Conservation (phyloP, 192 early-diverging fungal genomes). For the Podila verticillata region DNA sequence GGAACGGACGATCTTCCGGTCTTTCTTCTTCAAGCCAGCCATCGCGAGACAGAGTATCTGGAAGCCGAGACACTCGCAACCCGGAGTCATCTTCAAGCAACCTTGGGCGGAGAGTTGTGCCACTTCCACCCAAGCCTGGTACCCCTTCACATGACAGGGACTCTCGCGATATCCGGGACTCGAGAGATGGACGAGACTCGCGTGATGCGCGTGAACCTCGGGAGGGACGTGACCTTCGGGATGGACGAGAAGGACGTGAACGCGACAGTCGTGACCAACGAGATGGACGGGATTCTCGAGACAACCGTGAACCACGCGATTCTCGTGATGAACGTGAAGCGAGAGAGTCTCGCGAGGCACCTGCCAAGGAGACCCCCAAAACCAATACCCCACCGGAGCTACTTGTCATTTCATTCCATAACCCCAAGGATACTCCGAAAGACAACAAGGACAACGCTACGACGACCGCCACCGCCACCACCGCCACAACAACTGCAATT, state of each 20-base stretch:
- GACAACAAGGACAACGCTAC: too few relatives aligned
- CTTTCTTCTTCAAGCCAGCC: slow-evolving; percentile 2
- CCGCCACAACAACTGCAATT: too few relatives aligned
- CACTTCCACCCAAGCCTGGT: slow-evolving; percentile 40
- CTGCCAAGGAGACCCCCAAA: background rate
- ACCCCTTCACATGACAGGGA: slow-evolving; percentile 15
- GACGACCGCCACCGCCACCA: too few relatives aligned
- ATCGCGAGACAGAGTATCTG: slow-evolving; percentile 13
- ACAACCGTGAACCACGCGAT: slow-evolving; percentile 3
- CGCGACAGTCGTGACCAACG: slow-evolving; percentile 1
- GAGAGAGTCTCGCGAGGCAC: background rate
- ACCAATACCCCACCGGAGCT: too few relatives aligned
- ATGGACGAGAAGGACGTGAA: background rate
- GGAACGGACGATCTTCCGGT: background rate
- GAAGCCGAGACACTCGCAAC: slow-evolving; percentile 21
- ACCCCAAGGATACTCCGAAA: too few relatives aligned
- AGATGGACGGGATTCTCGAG: slow-evolving; percentile 31
- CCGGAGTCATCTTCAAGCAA: slow-evolving; percentile 5
- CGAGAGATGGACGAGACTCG: slow-evolving; percentile 15
- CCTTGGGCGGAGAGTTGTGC: slow-evolving; percentile 20
- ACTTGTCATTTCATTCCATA: too few relatives aligned
- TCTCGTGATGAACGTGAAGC: background rate
- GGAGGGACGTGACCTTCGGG: slow-evolving; percentile 2
- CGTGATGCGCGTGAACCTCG: slow-evolving; percentile 1
- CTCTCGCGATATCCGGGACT: background rate